Conservation (phyloP, 768 basidiomycete species). For the Sarcodon aspratus region DNA sequence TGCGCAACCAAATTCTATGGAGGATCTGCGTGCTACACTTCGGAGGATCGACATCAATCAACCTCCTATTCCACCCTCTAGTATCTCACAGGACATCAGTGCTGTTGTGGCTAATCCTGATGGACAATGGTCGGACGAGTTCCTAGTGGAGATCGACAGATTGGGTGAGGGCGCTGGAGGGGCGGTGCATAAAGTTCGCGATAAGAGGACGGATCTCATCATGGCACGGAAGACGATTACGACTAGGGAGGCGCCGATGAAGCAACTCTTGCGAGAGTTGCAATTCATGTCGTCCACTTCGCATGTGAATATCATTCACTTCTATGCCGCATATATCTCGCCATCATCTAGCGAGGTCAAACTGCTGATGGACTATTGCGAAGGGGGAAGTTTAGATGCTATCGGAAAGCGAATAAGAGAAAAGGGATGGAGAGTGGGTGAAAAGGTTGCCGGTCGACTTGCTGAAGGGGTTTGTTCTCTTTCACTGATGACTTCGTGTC, state of each 20-base stretch:
- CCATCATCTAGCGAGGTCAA: constrained; percentile 87
- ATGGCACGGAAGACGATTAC: constrained; percentile 96
- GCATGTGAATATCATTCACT: constrained; percentile 81
- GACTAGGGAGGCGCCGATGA: constrained; percentile 80
- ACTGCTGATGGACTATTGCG: constrained; percentile 86
- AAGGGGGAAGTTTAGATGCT: constrained; percentile 83
- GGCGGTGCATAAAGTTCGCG: constrained; percentile 88
- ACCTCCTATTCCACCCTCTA: constrained; percentile 18
- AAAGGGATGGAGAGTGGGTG: constrained; percentile 67
- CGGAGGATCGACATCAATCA: constrained; percentile 19
- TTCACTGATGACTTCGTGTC: constrained; percentile 5
- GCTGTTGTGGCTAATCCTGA: constrained; percentile 17
- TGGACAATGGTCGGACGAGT: constrained; percentile 50
- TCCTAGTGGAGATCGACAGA: constrained; percentile 64
- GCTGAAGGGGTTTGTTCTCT: constrained; percentile 72
- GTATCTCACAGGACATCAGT: constrained; percentile 19
- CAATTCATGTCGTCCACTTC: constrained; percentile 78
- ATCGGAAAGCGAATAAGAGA: constrained; percentile 80
- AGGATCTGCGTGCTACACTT: constrained; percentile 8
- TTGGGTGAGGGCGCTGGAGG: constrained; percentile 96
- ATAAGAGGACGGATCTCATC: constrained; percentile 65
- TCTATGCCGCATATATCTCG: constrained; percentile 87
- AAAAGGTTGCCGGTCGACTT: constrained; percentile 83
- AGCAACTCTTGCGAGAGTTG: constrained; percentile 88
- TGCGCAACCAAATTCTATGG: background rate